These are phyloP conservation scores for Colletotrichum sp. DNA, from an alignment of 2,329 filamentous ascomycete species.

Conservation along the genomic window DNA sequence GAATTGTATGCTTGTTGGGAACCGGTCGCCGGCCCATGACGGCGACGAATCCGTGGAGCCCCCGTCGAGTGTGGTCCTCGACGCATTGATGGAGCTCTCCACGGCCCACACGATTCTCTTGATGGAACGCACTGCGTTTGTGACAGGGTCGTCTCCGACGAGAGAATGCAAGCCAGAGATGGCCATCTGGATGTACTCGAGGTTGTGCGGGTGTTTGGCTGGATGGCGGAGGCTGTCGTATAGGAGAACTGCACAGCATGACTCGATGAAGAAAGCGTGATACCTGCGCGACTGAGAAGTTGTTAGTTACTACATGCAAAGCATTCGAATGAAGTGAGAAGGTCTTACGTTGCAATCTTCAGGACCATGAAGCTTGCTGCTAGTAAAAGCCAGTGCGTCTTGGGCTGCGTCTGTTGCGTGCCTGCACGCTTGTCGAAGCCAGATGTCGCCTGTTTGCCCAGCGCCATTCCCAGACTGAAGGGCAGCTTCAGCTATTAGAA, in stretches of 20 bases:
- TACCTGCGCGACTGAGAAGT: constrained; percentile 19
- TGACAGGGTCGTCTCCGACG: constrained; percentile 31
- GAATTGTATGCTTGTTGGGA: constrained; percentile 23
- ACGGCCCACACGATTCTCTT: constrained; percentile 25
- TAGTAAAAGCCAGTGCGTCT: constrained; percentile 28
- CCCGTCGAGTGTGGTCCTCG: background rate
- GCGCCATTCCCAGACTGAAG: constrained; percentile 2
- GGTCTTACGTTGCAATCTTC: constrained; percentile 2
- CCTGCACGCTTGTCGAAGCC: constrained; percentile 33
- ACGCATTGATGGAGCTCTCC: constrained; percentile 25
- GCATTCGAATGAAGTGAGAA: background rate
- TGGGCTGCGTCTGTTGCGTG: constrained; percentile 33
- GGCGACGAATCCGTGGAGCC: constrained; percentile 5
- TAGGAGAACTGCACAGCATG: constrained; percentile 31
- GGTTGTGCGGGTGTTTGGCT: constrained; percentile 28
- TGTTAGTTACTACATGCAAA: background rate
- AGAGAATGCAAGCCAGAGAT: background rate
- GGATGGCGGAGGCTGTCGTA: constrained; percentile 33
- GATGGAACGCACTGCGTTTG: constrained; percentile 27
- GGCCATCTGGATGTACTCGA: constrained; percentile 16
- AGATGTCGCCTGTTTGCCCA: constrained; percentile 28
- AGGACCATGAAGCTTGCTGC: constrained; percentile 1
- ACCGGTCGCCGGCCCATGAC: background rate
- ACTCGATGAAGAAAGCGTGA: constrained; percentile 33
- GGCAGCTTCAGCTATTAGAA: constrained; percentile 15